Base-by-base conservation (phyloP, 75 land plant genomes). In the Pinus tabuliformis region DNA sequence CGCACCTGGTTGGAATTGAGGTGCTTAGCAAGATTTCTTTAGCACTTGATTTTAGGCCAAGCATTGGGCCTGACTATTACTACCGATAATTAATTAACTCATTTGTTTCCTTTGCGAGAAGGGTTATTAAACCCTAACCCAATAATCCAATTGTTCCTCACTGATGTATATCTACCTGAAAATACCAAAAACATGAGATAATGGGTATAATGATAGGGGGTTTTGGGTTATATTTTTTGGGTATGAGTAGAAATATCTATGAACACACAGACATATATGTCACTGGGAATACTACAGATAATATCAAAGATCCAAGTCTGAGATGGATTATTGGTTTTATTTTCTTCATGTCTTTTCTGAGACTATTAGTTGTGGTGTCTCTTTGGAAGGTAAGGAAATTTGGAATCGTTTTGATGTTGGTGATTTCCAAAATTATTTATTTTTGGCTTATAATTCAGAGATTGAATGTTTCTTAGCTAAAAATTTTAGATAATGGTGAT, bases 401-500 rank as follows among this genome's bases (percentile, higher is more conserved):
- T 49, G 2, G n/a, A 16, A 36, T 28, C 17, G 1, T 14, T 49
- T 45, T 42, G 73, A 15, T 21, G 4, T 21, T 22, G 73, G 24
- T 14, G 7, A 58, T 49, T 21, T 33, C 16, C 20, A 18, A 16
- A 22, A 15, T 49, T 57, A 3, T 30, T 7, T 73, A 13, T 52
- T 30, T 73, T 15, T 42, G 57, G 49, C 22, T 20, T 21, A 20
- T 56, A n/a, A 7, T 52, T 12, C 17, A 24, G 30, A 52, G 7
- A 21, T 15, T 57, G 20, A 56, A 12, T 1, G 1, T 26, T 49
- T 57, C 33, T 30, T 17, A 21, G 22, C 26, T 30, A 13, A 15
- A 13, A 15, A 5, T 28, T 52, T 18, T 1, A 93, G 95, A 88
- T 89, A 17, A 91, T 93, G 95, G 79, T 93, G 72, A 84, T 95